Conservation (phyloP, 495 filamentous ascomycete species). For the Rhypophila decipiens region DNA sequence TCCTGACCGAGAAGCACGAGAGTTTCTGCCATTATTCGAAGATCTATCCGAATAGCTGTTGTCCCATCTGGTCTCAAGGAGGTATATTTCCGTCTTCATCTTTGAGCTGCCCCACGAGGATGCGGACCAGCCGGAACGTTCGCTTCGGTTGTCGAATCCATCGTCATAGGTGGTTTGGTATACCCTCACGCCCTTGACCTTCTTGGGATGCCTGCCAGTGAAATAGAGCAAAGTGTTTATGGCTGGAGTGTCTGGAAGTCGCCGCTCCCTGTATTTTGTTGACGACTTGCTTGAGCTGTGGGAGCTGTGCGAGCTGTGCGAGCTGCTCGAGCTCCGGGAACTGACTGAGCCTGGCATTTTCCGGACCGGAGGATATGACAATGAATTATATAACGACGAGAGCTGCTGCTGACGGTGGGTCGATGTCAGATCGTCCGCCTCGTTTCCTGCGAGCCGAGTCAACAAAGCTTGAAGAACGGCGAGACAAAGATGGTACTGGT, state of each 20-base stretch:
- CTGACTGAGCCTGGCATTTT: constrained; percentile 1
- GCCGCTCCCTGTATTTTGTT: constrained; percentile 7
- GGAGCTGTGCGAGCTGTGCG: constrained; percentile 3
- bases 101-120: constrained; percentile 12
- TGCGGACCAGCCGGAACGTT: constrained; percentile 6
- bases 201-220: constrained; percentile 16
- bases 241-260: constrained; percentile 14
- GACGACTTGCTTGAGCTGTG: constrained; percentile 5
- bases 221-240: constrained; percentile 19
- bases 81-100: constrained; percentile 9
- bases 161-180: constrained; percentile 16
- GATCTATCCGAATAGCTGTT: neutral
- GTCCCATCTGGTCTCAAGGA: constrained; percentile 11
- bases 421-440: neutral
- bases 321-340: constrained; percentile 4
- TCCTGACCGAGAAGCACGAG: neutral
- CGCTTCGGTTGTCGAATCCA: constrained; percentile 16
- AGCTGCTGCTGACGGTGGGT: neutral
- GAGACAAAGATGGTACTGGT: neutral
- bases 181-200: constrained; percentile 18
- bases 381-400: neutral
- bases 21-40: neutral
- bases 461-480: neutral
- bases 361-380: neutral
- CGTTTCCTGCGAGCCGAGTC: neutral